These are phyloP conservation scores for Carex cristatella DNA, from an alignment of 176 grass and related monocot genomes.

Conservation along the genomic window DNA sequence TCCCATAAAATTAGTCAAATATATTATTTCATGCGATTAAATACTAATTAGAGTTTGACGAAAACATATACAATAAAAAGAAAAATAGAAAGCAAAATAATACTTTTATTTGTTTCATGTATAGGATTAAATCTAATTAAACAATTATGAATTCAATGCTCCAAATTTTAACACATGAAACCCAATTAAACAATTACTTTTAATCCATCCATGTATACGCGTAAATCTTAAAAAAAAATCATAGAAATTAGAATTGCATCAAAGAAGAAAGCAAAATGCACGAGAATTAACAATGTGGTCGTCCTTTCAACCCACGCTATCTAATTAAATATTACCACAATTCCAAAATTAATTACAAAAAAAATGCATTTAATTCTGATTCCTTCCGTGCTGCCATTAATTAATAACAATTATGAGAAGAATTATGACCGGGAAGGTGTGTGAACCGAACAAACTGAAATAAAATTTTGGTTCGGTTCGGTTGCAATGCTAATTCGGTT, in stretches of 20 bases:
- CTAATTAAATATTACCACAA: not conserved
- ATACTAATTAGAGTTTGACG: too few relatives aligned
- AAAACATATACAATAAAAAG: too few relatives aligned
- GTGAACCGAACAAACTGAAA: too few relatives aligned
- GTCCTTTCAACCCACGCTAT: not conserved
- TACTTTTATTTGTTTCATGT: too few relatives aligned
- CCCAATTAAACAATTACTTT: not conserved
- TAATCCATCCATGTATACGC: not conserved
- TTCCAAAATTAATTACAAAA: not conserved
- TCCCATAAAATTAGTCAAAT: too few relatives aligned
- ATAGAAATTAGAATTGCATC: not conserved
- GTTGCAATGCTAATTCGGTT: too few relatives aligned
- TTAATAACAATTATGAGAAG: not conserved
- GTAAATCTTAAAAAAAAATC: not conserved
- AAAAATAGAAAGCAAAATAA: too few relatives aligned
- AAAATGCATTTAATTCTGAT: not conserved
- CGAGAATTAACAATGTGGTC: not conserved
- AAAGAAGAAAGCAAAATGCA: not conserved
- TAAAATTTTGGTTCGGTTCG: too few relatives aligned
- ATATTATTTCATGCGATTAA: too few relatives aligned
- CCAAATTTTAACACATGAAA: not conserved
- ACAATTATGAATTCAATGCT: not conserved
- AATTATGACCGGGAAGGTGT: not conserved
- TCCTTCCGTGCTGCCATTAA: constrained; percentile 3
- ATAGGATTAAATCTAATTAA: too few relatives aligned